Evolutionary conservation across 2,329 filamentous ascomycete species (phyloP), one percentile per base, ranked within the genome.

Genomic region (Fusarium napiforme): DNA sequence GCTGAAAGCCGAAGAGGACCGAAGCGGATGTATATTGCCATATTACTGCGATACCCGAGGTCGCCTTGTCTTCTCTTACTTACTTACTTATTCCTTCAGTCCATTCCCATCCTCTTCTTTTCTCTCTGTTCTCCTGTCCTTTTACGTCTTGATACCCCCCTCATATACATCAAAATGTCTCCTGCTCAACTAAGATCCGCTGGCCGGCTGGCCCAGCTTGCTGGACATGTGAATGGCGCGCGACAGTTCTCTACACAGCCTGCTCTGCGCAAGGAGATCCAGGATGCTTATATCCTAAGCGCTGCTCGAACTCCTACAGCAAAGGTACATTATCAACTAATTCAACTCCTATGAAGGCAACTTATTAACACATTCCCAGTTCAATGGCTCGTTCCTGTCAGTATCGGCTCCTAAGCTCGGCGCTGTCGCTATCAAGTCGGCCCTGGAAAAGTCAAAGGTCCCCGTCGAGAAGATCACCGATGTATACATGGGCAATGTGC

Each of bases 401-500:
- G 91, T 98, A 37, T 87, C 95, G 7, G 96, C 95, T 15, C 93
- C 96, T n/a, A 89, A 93, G 79, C 92, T 99, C 52, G 96, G 94
- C 75, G 94, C 96, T 36, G 91, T 92, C 21, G 96, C 95, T 66
- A 98, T 99, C 85, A 96, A 95, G 83, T 93, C 94, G 52, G 96
- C 96, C 34, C 84, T 99, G 60, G 89, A 92, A 76, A 97, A 96
- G 83, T 97, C 95, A 59, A 92, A 91, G 73, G 89, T 98, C 11
- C 95, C 96, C 4, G 82, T 90, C 59, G 90, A 92, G 39, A 93
- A 93, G 80, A 94, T 98, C 79, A 93, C 92, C 72, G 93, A 97
- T 83, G 94, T 98, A 21, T 98, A 98, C 86, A 97, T 98, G 93
- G 96, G 96, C 80, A 97, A 98, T 79, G 96, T 98, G 15, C 88